phyloP scores from a whole-genome alignment of 2,329 filamentous ascomycete genomes.

The Fusarium musae region DNA sequence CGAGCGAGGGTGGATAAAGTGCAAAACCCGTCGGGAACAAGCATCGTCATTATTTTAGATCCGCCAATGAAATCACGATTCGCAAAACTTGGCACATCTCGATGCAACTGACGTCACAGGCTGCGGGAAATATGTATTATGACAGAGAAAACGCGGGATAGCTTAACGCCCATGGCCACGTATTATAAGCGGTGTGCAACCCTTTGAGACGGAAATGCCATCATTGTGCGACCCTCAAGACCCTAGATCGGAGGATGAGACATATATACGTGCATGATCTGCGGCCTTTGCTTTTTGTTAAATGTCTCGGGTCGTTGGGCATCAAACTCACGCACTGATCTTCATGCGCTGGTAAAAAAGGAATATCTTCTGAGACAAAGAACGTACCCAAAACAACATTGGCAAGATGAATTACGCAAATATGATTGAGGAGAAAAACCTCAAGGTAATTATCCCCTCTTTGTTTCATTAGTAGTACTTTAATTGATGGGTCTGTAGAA shows the following conservation, averaged over 20 bases:
- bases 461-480: fast-evolving
- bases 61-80: neutral
- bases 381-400: neutral
- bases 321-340: conserved; percentile 4
- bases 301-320: conserved; percentile 14
- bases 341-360: neutral
- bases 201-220: conserved; percentile 2
- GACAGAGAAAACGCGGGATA: conserved; percentile 12
- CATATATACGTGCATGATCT: conserved; percentile 19
- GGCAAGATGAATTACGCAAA: conserved; percentile 38
- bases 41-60: neutral
- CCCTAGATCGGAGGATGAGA: neutral
- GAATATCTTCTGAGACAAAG: neutral
- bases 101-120: conserved; percentile 10
- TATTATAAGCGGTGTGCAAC: conserved; percentile 16
- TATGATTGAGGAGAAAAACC: conserved; percentile 44
- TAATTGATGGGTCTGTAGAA: conserved; percentile 4
- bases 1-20: neutral
- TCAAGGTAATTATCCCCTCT: conserved; percentile 13
- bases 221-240: conserved; percentile 13
- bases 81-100: conserved; percentile 16
- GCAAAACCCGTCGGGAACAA: conserved; percentile 14
- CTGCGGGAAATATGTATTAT: conserved; percentile 12
- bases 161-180: neutral
- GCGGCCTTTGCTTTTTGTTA: neutral